Conservation (phyloP, 805 yeast genomes). For the Yamadazyma takamatsuzukensis region DNA sequence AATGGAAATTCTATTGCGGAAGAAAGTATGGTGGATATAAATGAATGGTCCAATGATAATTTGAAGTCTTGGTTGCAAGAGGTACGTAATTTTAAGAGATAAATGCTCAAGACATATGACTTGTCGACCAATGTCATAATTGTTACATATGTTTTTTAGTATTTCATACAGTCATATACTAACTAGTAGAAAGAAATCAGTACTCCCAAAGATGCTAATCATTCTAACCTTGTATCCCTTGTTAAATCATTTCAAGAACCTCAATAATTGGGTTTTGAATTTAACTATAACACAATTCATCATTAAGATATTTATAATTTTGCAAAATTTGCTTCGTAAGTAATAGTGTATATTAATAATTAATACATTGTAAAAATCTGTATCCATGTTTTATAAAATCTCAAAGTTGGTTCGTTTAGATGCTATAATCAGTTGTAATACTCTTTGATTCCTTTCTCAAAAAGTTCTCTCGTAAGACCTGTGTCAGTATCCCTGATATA, state of each 20-base stretch:
- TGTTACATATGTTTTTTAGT: not conserved
- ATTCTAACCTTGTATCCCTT: conserved; percentile 45
- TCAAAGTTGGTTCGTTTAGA: no score
- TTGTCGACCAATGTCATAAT: not conserved
- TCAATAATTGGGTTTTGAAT: conserved; percentile 16
- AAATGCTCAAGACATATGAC: no score
- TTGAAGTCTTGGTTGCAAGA: conserved; percentile 33
- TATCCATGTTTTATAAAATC: no score
- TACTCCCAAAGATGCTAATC: conserved; percentile 44
- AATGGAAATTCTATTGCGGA: conserved; percentile 14
- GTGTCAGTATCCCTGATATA: conserved; percentile 53
- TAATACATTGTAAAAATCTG: no score
- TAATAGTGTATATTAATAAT: no score
- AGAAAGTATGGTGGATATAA: conserved; percentile 23
- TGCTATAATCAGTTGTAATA: conserved; percentile 25
- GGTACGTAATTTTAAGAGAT: conserved; percentile 25
- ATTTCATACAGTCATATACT: conserved; percentile 11
- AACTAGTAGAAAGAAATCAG: conserved; percentile 42
- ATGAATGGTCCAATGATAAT: conserved; percentile 33
- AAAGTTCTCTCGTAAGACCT: conserved; percentile 57
- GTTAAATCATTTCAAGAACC: conserved; percentile 39
- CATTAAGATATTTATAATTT: conserved; percentile 1
- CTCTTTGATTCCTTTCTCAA: conserved; percentile 38
- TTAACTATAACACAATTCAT: conserved; percentile 16
- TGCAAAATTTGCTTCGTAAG: no score